Evolutionary conservation across 2,329 filamentous ascomycete species (phyloP), one percentile per base, ranked within the genome.

Genomic region (Pseudogymnoascus sp.): DNA sequence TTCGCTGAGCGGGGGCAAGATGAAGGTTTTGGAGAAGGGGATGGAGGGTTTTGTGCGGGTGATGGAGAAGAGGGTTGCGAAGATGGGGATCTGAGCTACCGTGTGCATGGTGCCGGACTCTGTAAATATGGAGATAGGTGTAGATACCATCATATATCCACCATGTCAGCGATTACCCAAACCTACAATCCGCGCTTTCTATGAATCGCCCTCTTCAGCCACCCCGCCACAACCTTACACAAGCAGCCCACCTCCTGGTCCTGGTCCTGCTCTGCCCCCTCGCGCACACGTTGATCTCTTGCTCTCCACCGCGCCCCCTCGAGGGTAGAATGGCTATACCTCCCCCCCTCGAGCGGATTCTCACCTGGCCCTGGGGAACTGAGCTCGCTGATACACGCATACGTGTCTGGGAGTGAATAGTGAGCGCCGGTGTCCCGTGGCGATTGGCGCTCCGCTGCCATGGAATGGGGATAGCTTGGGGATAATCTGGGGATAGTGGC

Each of bases 31-130:
- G 67, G 74, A 81, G 60, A 78, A 79, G 6, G 87, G 87, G 0
- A 86, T 89, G 62, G 77, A 81, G 52, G 80, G 85, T 69, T 90
- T 90, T 72, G 87, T 88, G 72, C 74, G 79, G 60, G 77, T 80
- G 55, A 77, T 89, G 71, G 82, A 86, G 71, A 87, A 80, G 74
- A 78, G 80, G 64, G 84, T 84, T 36, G 72, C 74, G 64, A 81
- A 78, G 69, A 71, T 80, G 67, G 45, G 73, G 63, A 66, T 39
- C 37, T 42, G 12, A 18, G 8, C 6, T 9, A 6, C 3, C 7
- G 1, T 35, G 33, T 35, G 9, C 4, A 35, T 35, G 33, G n/a
- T 15, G 37, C 15, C 15, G 37, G 37, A 4, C 21, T 18, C 4
- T 42, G 40, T 45, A 45, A 25, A 25, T 45, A 15, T 5, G 25